A percentile compares a stretch with the other conserved stretches of the same genome.
Evolutionary conservation across 139 green algal species (phyloP).

Genomic region (Ostreobium quekettii): DNA sequence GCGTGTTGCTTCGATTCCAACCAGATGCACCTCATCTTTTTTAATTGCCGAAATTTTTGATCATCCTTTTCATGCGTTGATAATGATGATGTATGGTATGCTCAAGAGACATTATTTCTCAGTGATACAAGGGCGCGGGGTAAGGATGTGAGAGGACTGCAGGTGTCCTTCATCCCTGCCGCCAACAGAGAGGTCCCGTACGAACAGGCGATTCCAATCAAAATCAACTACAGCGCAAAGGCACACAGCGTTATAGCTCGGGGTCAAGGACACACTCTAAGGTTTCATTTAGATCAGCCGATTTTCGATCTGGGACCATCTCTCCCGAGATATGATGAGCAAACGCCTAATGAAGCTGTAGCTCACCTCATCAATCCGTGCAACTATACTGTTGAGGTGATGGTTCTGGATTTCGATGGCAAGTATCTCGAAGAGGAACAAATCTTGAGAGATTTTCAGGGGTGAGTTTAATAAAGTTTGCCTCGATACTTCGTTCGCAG

Average conservation of each 20-base stretch:
- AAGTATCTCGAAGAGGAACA: constrained; percentile 58
- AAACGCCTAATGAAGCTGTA: constrained; percentile 32
- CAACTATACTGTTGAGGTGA: constrained; percentile 46
- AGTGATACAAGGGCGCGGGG: no score
- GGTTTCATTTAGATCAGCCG: constrained; percentile 34
- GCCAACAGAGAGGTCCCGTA: constrained; percentile 18
- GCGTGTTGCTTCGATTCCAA: no score
- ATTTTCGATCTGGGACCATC: constrained; percentile 52
- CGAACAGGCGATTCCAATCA: constrained; percentile 46
- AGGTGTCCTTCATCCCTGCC: not conserved
- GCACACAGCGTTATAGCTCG: constrained; percentile 29
- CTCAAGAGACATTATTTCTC: no score
- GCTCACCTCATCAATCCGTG: constrained; percentile 50
- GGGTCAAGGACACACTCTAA: constrained; percentile 34
- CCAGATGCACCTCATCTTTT: no score
- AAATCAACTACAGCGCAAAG: constrained; percentile 45
- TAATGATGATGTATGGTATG: no score
- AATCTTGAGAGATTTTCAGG: constrained; percentile 26
- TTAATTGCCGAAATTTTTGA: no score
- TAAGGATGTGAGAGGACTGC: no score
- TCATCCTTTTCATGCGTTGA: no score
- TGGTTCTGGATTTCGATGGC: constrained; percentile 61
- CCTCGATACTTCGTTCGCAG: no score
- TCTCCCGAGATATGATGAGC: constrained; percentile 43
- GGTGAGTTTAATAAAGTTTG: no score